Evolutionary conservation across 108 stramenopile species (phyloP), one percentile per base, ranked within the genome.

Genomic region (Discostella stelligeroides): DNA sequence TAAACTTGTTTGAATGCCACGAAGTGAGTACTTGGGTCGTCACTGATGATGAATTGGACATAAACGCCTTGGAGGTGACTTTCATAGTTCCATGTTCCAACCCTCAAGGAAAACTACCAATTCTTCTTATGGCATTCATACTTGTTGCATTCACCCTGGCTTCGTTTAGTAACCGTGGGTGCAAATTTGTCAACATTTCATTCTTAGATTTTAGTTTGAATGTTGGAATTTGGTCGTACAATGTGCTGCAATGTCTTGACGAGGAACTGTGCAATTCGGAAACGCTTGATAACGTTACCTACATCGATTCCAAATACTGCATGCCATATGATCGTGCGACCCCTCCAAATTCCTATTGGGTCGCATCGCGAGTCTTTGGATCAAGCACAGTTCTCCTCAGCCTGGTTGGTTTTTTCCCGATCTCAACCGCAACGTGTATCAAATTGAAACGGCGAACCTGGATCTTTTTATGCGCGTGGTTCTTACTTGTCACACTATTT

Each of bases 371-470:
- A 37, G 71, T 47, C 13, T 77, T 53, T 63, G 37, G 57, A 12
- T n/a, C 29, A 7, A 8, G 66, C 40, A 27, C 76, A 14, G 30
- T 61, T 20, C 0, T 73, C 4, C 39, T 72, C 18, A 76, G 68
- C 38, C 38, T 81, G 4, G 15, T 60, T 15, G 80, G 80, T 11
- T 1, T 72, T 7, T 55, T 42, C 21, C 40, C 73, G 28, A 29
- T 68, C 42, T 68, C 67, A 14, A 54, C 62, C 47, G 47, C 67
- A 54, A 80, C 79, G 17, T 80, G 71, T n/a, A 73, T 66, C 28
- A 73, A 68, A 62, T 14, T 80, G 62, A 80, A 69, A 60, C 63
- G 51, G 20, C 39, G 41, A 39, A 51, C 41, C 5, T 80, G 72
- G 66, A 66, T 51, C 13, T 41, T 29, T 4, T 34, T 59, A 27